Evolutionary conservation across 2,329 filamentous ascomycete species (phyloP).

Genomic region (Catunica adiposa): DNA sequence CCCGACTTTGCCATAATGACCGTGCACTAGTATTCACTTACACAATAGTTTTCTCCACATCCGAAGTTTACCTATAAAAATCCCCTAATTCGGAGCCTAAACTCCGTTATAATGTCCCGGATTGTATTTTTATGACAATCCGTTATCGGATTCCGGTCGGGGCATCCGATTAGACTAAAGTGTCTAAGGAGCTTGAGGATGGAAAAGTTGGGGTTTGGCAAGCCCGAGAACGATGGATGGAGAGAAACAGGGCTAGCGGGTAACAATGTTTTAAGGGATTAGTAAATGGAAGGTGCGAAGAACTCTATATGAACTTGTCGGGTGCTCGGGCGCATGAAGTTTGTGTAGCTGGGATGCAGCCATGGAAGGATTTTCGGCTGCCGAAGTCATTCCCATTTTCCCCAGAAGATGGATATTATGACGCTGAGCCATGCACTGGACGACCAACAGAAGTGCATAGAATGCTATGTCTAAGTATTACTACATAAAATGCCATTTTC

Average conservation of each 20-base stretch:
- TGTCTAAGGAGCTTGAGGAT: background rate
- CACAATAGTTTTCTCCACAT: background rate
- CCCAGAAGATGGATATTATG: background rate
- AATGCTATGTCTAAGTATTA: no score
- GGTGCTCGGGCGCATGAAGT: no score
- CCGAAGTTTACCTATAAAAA: background rate
- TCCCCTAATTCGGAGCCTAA: background rate
- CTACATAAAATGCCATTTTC: no score
- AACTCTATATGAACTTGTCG: no score
- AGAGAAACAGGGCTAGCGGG: no score
- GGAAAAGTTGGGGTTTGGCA: no score
- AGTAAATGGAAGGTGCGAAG: no score
- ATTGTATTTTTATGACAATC: background rate
- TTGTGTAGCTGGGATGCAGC: no score
- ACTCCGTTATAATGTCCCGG: background rate
- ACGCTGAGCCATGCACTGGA: background rate
- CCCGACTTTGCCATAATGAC: background rate
- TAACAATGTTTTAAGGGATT: no score
- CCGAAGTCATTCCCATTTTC: background rate
- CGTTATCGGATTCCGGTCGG: constrained; percentile 5
- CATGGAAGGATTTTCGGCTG: background rate
- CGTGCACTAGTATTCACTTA: background rate
- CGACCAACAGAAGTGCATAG: background rate
- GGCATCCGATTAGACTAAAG: background rate
- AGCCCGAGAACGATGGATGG: background rate